Conservation (phyloP, 2,329 filamentous ascomycete genomes). For the Penicillium concentricum region DNA sequence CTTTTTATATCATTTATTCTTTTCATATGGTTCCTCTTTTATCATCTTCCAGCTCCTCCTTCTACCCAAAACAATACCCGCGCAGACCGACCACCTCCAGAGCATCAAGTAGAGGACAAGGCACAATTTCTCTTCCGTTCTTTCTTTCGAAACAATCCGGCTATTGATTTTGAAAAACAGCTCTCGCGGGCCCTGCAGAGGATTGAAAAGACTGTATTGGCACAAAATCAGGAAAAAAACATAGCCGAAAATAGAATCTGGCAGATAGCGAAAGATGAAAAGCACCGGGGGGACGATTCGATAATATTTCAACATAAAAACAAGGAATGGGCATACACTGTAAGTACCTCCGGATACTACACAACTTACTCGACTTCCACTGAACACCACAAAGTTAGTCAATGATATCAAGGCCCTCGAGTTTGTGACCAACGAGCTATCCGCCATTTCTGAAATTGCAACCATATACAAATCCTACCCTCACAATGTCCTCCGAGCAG, state of each 20-base stretch:
- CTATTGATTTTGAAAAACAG: neutral
- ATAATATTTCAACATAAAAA: neutral
- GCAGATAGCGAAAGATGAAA: conserved; percentile 1
- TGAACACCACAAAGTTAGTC: neutral
- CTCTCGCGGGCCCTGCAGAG: neutral
- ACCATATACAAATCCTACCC: neutral
- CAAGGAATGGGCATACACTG: neutral
- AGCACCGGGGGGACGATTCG: neutral
- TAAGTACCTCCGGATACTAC: neutral
- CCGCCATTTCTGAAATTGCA: neutral
- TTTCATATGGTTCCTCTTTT: neutral
- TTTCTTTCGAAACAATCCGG: neutral
- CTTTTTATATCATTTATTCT: conserved; percentile 22
- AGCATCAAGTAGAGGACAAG: conserved; percentile 11
- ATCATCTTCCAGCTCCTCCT: conserved; percentile 2
- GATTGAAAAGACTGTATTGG: neutral
- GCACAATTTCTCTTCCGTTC: conserved; percentile 1
- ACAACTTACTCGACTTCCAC: neutral
- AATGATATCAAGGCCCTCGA: neutral
- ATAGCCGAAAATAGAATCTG: neutral
- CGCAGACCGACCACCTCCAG: conserved; percentile 9
- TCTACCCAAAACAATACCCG: conserved; percentile 1
- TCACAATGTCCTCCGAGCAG: conserved; percentile 46
- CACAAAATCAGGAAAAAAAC: neutral
- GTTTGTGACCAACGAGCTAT: neutral